Conservation (phyloP, 2,329 filamentous ascomycete genomes). For the Stromatinia cepivora region DNA sequence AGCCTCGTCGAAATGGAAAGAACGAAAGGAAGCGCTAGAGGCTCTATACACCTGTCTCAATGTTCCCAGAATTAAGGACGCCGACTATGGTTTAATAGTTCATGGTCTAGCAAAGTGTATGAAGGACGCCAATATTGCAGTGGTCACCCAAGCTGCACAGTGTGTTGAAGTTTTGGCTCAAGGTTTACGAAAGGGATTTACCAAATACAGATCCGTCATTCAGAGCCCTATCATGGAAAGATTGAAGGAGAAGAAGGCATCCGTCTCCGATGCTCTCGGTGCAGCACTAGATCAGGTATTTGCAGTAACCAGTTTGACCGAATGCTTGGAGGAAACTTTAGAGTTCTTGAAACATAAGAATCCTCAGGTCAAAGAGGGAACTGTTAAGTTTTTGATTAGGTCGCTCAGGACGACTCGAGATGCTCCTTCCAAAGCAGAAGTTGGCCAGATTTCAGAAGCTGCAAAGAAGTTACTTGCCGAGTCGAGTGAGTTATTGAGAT, state of each 20-base stretch:
- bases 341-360: slow-evolving; percentile 92
- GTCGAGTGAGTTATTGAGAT: slow-evolving; percentile 79
- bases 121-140: slow-evolving; percentile 97
- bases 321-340: slow-evolving; percentile 88
- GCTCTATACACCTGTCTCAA: slow-evolving; percentile 74
- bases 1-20: slow-evolving; percentile 95
- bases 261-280: slow-evolving; percentile 83
- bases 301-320: slow-evolving; percentile 67
- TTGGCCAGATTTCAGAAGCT: slow-evolving; percentile 80
- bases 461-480: slow-evolving; percentile 89
- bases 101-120: slow-evolving; percentile 88
- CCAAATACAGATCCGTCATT: slow-evolving; percentile 76
- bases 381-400: slow-evolving; percentile 88
- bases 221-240: slow-evolving; percentile 92
- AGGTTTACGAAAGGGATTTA: slow-evolving; percentile 75
- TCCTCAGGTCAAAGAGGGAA: slow-evolving; percentile 94
- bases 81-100: slow-evolving; percentile 80
- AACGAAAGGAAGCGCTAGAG: slow-evolving; percentile 91
- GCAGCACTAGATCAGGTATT: slow-evolving; percentile 76
- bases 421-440: slow-evolving; percentile 81
- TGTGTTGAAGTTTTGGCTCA: slow-evolving; percentile 89
- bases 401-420: slow-evolving; percentile 80
- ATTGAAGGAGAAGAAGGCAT: slow-evolving; percentile 93
- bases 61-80: slow-evolving; percentile 88
- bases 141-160: slow-evolving; percentile 89